Conservation (phyloP, 306 rosid genomes). For the Carpinus fangiana region DNA sequence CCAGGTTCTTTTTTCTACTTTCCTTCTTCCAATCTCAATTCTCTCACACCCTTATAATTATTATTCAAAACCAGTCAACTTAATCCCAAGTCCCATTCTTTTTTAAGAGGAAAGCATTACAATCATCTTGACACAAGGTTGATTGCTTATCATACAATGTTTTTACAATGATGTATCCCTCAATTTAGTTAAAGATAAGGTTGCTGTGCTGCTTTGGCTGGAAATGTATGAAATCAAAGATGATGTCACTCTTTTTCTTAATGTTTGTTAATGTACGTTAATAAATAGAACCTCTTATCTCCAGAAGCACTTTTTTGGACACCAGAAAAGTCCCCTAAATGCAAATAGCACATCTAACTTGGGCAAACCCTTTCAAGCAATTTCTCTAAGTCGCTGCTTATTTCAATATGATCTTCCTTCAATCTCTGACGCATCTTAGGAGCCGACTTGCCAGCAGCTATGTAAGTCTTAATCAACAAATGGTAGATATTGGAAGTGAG, state of each 20-base stretch:
- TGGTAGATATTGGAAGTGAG: constrained; percentile 37
- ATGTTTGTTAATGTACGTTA: too few species aligned
- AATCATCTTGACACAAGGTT: too few species aligned
- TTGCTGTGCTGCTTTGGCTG: not conserved
- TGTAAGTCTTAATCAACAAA: constrained; percentile 47
- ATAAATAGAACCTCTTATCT: too few species aligned
- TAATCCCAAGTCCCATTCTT: not conserved
- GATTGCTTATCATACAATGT: too few species aligned
- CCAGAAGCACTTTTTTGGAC: too few species aligned
- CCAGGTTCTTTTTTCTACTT: constrained; percentile 13
- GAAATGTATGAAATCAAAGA: not conserved
- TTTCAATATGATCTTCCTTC: constrained; percentile 41
- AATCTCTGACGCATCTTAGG: constrained; percentile 35
- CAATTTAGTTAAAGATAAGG: not conserved
- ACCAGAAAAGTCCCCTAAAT: too few species aligned
- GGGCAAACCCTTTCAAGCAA: constrained; percentile 37
- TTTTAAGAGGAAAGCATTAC: too few species aligned
- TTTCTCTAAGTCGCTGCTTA: constrained; percentile 35
- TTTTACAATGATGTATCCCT: not conserved
- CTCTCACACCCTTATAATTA: not conserved
- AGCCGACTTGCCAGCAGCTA: constrained; percentile 41
- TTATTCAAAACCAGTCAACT: not conserved
- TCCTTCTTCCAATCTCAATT: not conserved
- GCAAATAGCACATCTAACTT: too few species aligned
- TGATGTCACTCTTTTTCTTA: not conserved